These are phyloP conservation scores for Colletotrichum theobromicola DNA, from an alignment of 2,329 filamentous ascomycete genomes.

Conservation along the genomic window DNA sequence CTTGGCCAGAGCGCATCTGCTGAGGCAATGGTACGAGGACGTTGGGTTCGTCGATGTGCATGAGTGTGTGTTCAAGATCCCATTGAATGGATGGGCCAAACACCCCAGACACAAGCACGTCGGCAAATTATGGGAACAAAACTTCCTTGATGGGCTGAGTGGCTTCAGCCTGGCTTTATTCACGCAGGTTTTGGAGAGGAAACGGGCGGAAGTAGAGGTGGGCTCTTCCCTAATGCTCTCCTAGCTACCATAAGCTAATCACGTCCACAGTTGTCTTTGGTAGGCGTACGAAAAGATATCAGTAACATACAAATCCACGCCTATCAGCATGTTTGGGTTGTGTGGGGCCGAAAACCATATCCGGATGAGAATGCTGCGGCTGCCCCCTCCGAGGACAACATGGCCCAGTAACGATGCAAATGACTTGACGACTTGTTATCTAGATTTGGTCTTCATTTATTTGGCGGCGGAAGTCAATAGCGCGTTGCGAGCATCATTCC, in stretches of 20 bases:
- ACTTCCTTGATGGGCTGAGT: conserved; percentile 47
- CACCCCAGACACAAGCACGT: conserved; percentile 47
- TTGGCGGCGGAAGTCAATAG: background rate
- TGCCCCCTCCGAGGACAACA: background rate
- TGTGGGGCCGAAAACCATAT: conserved; percentile 56
- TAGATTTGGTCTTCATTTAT: background rate
- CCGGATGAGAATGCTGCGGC: conserved; percentile 30
- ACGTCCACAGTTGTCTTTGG: conserved; percentile 45
- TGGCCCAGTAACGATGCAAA: background rate
- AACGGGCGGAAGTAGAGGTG: conserved; percentile 55
- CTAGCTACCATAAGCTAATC: conserved; percentile 15
- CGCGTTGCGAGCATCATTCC: background rate
- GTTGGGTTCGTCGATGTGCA: conserved; percentile 62
- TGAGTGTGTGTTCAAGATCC: conserved; percentile 57
- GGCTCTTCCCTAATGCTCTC: background rate
- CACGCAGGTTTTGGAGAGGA: conserved; percentile 44
- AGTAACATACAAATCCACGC: conserved; percentile 52
- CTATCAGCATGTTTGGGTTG: conserved; percentile 54
- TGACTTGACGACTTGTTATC: background rate
- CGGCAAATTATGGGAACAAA: conserved; percentile 50
- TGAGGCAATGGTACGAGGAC: conserved; percentile 44
- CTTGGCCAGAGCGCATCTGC: conserved; percentile 35
- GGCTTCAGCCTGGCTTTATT: conserved; percentile 48
- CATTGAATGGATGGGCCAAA: conserved; percentile 59
- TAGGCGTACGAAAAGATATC: conserved; percentile 54